phyloP scores from a whole-genome alignment of 805 yeast species.

The Metschnikowia lachancei region DNA sequence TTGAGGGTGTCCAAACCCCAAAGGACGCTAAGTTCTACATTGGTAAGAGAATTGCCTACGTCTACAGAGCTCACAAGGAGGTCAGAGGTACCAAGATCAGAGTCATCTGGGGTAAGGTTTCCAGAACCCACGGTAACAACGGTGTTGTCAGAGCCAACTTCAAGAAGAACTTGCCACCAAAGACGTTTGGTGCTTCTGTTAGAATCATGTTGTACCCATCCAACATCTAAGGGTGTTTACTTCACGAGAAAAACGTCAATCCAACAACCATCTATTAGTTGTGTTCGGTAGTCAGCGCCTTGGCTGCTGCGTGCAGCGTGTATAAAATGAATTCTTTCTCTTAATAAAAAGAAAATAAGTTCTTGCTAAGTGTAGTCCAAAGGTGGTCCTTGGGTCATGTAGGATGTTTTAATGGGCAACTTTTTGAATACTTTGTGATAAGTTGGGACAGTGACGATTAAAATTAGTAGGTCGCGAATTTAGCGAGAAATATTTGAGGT shows the following conservation, averaged over 20 bases:
- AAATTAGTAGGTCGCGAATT: too few species aligned
- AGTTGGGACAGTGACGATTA: too few species aligned
- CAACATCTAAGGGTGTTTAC: slow-evolving; percentile 70
- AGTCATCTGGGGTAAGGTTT: slow-evolving; percentile 99
- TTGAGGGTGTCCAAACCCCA: slow-evolving; percentile 90
- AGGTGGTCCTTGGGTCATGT: too few species aligned
- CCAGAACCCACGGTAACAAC: slow-evolving; percentile 98
- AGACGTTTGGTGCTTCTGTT: slow-evolving; percentile 99
- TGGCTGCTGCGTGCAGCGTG: slow-evolving; percentile 18
- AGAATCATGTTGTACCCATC: slow-evolving; percentile 99
- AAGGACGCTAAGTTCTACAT: slow-evolving; percentile 98
- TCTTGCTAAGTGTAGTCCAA: background rate
- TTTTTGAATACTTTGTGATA: too few species aligned
- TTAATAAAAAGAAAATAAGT: slow-evolving; percentile 13
- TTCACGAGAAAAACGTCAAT: slow-evolving; percentile 9
- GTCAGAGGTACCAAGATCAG: slow-evolving; percentile 98
- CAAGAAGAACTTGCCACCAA: slow-evolving; percentile 98
- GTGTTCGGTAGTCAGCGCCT: slow-evolving; percentile 9
- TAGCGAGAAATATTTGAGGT: too few species aligned
- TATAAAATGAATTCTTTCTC: slow-evolving; percentile 23
- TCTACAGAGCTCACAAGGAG: slow-evolving; percentile 98
- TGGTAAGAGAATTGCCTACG: slow-evolving; percentile 99
- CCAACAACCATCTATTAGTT: slow-evolving; percentile 14
- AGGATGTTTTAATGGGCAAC: too few species aligned
- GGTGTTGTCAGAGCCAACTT: slow-evolving; percentile 99